These are phyloP conservation scores for Coleophoma cylindrospora DNA, from an alignment of 2,329 filamentous ascomycete genomes.

Conservation along the genomic window DNA sequence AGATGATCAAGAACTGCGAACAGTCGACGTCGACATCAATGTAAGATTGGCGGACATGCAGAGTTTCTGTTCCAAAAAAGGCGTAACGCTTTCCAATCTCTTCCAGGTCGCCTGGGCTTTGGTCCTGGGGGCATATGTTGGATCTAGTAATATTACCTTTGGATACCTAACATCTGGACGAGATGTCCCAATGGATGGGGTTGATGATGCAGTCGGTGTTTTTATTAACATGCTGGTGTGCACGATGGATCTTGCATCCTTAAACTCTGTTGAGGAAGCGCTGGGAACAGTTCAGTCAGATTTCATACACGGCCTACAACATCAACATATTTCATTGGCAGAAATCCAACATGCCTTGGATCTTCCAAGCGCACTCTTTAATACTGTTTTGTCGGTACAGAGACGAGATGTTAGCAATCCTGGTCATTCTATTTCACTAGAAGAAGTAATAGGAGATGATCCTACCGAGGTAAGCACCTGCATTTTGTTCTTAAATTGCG, in stretches of 20 bases:
- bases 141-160: slow-evolving; percentile 42
- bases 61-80: background rate
- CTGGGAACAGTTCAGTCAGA: background rate
- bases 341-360: slow-evolving; percentile 1
- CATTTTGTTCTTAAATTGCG: too few relatives aligned
- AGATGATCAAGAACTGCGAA: background rate
- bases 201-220: slow-evolving; percentile 35
- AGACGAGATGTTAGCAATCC: background rate
- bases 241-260: slow-evolving; percentile 31
- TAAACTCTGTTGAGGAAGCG: background rate
- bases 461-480: background rate
- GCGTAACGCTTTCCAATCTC: background rate
- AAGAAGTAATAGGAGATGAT: background rate
- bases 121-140: slow-evolving; percentile 41
- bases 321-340: slow-evolving; percentile 2
- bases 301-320: background rate
- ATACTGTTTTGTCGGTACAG: background rate
- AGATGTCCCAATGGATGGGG: slow-evolving; percentile 41
- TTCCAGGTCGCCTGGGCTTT: slow-evolving; percentile 31
- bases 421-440: background rate
- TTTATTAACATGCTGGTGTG: slow-evolving; percentile 53
- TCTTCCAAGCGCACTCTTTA: background rate
- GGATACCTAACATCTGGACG: slow-evolving; percentile 49
- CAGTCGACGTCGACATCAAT: too few relatives aligned
- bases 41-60: background rate